Base-by-base conservation (phyloP, 345 rosid genomes). In the Populus davidiana region DNA sequence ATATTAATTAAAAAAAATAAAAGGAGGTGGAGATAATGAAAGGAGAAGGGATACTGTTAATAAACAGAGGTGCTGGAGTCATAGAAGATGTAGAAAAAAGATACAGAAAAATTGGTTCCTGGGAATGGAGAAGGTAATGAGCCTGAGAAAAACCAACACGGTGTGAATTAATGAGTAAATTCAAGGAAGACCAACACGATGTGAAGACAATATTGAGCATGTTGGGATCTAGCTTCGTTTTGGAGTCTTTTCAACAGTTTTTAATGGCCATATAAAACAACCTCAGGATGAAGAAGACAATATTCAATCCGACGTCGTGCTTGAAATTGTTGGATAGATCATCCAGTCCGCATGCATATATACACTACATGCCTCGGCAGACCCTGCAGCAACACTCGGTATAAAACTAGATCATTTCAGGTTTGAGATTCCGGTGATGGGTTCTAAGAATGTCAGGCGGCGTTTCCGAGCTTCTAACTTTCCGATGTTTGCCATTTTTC, bases 401-500 rank as follows among this genome's bases (percentile, higher is more conserved):
- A 96, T 96, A 83, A 96, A 96, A 75, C 95, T 96, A 84, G 92
- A 93, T 75, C 93, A 91, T 83, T 92, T 96, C 86, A 86, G 97
- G 5, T 93, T 96, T 80, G 97, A 96, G 90, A 91, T 96, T 84
- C 99, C 93, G 77, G 88, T 93, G 78, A 85, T 96, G 77, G 99
- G 92, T 68, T 98, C 93, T 82, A 96, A 96, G 95, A 96, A 92
- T 63, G 98, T 96, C 62, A 87, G 99, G 72, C 80, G 99, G 39
- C 97, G 99, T 73, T 96, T 96, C 79, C 91, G 98, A 43, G 92
- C 99, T 90, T 96, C 99, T 87, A 96, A 93, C 83, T 96, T 90
- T 83, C 99, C 69, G 43, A 59, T 63, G 14, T 77, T 41, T 72
- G 47, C 71, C 17, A 25, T 47, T 80, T 13, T 23, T 52, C 39